Base-by-base conservation (phyloP, 148 eudicot species). In the Rhododendron mucronatum region DNA sequence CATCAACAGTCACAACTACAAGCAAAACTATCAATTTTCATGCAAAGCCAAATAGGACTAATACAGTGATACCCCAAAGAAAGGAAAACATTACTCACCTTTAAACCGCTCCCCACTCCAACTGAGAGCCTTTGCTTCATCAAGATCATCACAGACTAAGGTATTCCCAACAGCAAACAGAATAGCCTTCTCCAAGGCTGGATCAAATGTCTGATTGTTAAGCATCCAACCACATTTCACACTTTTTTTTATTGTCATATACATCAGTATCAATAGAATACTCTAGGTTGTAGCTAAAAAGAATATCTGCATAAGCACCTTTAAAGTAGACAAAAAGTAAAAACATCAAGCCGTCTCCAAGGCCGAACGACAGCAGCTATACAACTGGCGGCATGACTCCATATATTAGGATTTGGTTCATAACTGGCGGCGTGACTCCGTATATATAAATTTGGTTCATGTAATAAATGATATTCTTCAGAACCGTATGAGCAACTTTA, bases 101-200 rank as follows among this genome's bases (percentile, higher is more conserved):
- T 97, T 97, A 81, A 84, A 88, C 88, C 99, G 92, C 87, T 97
- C 96, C 61, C 98, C 98, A 59, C 91, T 91, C 99, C 99, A 97
- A 85, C 99, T 97, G 41, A 97, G 94, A 87, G 86, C 82, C 93
- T 97, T 97, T 59, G 99, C 99, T 91, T 97, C 96, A 79, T 91
- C 90, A 33, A 97, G 94, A 86, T 93, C 92, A 84, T 97, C 98
- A 92, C 99, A 97, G 28, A 97, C 99, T 88, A 97, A 90, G 44
- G 99, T 94, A 92, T 94, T 97, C 47, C 95, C 98, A 86, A 97
- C 99, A 88, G 99, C 94, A 94, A 93, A 97, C 76, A 97, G 84
- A 85, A 97, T 89, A 87, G 99, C 99, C 86, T 91, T 95, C 87
- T 97, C 99, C 93, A 95, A 86, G 61, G 86, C 92, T 73, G 95